Conservation (phyloP, 2,329 filamentous ascomycete genomes). For the Hypoxylon sp. region DNA sequence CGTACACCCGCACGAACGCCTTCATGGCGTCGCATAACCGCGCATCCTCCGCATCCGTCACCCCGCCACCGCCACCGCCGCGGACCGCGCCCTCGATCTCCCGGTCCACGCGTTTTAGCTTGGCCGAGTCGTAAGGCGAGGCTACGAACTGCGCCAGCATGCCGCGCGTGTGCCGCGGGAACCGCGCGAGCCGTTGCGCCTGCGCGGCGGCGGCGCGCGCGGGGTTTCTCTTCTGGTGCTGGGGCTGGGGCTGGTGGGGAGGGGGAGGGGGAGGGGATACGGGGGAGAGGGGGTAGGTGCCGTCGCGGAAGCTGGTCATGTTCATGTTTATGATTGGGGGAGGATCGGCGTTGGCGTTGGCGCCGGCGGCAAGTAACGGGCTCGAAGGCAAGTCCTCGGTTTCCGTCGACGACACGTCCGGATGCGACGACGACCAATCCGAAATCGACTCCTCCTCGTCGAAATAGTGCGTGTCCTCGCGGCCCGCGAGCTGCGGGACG, state of each 20-base stretch:
- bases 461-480: constrained; percentile 89
- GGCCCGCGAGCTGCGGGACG: constrained; percentile 75
- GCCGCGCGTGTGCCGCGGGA: constrained; percentile 57
- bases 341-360: too few relatives aligned
- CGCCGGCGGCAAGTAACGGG: constrained; percentile 23
- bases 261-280: constrained; percentile 11
- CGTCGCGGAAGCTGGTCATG: constrained; percentile 14
- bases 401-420: constrained; percentile 24
- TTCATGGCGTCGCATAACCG: constrained; percentile 56
- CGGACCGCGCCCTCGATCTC: constrained; percentile 58
- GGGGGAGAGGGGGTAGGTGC: too few relatives aligned
- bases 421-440: constrained; percentile 65
- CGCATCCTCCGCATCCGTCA: constrained; percentile 48
- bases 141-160: constrained; percentile 60
- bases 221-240: constrained; percentile 9
- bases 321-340: too few relatives aligned
- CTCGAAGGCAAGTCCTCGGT: constrained; percentile 51
- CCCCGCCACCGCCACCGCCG: constrained; percentile 2
- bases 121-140: constrained; percentile 61
- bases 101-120: constrained; percentile 62
- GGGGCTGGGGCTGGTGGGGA: constrained; percentile 38
- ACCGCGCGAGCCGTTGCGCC: constrained; percentile 53
- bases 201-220: constrained; percentile 43
- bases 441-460: constrained; percentile 82
- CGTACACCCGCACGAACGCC: constrained; percentile 64